Percentiles rank a stretch among this genome's conserved stretches.
These are phyloP conservation scores for Botrytis paeoniae DNA, from an alignment of 2,329 filamentous ascomycete species.

Conservation along the genomic window DNA sequence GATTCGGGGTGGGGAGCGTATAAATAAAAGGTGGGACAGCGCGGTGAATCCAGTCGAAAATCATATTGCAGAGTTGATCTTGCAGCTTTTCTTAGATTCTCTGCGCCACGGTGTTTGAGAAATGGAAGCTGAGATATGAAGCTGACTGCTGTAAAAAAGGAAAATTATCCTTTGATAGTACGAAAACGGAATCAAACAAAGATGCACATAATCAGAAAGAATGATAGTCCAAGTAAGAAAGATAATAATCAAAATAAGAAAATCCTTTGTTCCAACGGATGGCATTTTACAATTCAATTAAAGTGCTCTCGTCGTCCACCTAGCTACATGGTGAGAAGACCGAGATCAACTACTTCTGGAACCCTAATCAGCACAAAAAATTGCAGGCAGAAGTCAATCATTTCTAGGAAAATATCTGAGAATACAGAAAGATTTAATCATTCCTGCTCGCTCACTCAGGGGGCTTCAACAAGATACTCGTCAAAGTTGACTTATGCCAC, in stretches of 20 bases:
- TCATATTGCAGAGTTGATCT: not conserved
- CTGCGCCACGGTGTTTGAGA: not conserved
- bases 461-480: not conserved
- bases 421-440: not conserved
- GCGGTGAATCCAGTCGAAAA: not conserved
- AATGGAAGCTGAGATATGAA: not conserved
- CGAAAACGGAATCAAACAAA: constrained; percentile 17
- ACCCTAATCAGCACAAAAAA: not conserved
- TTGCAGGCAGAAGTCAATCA: not conserved
- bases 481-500: not conserved
- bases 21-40: not conserved
- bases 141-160: not conserved
- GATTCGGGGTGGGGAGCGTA: not conserved
- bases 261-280: constrained; percentile 1
- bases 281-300: not conserved
- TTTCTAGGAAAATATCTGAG: not conserved
- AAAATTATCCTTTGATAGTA: constrained; percentile 13
- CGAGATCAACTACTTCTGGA: too few relatives aligned
- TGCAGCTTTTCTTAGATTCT: not conserved
- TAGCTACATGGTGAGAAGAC: not conserved
- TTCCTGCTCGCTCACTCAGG: not conserved
- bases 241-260: not conserved
- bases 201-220: not conserved
- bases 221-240: not conserved
- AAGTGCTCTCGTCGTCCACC: not conserved